Conservation (phyloP, 2,329 filamentous ascomycete genomes). For the Diaporthe citri region DNA sequence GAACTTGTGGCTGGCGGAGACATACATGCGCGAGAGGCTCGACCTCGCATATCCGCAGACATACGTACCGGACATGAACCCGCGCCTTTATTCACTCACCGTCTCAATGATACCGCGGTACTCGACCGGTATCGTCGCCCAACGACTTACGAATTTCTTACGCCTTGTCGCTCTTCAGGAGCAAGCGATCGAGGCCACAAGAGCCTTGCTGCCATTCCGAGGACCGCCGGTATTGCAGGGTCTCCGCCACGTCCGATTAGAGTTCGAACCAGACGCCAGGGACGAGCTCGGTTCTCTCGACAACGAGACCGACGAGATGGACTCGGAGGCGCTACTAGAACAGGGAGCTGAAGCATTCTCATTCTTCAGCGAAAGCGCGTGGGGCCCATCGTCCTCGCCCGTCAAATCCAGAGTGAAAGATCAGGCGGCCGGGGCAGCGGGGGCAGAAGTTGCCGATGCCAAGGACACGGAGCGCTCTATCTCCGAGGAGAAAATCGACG, state of each 20-base stretch:
- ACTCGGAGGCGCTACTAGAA: conserved; percentile 58
- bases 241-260: conserved; percentile 66
- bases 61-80: conserved; percentile 69
- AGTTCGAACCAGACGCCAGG: conserved; percentile 62
- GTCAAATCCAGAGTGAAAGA: conserved; percentile 23
- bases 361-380: conserved; percentile 56
- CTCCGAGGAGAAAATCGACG: neutral
- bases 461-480: neutral
- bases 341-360: conserved; percentile 56
- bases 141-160: conserved; percentile 63
- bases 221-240: conserved; percentile 61
- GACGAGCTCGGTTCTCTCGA: conserved; percentile 50
- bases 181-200: conserved; percentile 53
- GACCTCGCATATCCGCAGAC: conserved; percentile 60
- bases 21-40: conserved; percentile 55
- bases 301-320: conserved; percentile 50
- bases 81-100: conserved; percentile 64
- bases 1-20: conserved; percentile 60
- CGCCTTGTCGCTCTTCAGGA: conserved; percentile 63
- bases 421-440: neutral
- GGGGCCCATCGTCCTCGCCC: conserved; percentile 42
- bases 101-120: conserved; percentile 67
- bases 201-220: conserved; percentile 46
- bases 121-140: conserved; percentile 63
- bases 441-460: neutral